These are phyloP conservation scores for Leccinum huronense DNA, from an alignment of 1,284 basidiomycete species.

Conservation along the genomic window DNA sequence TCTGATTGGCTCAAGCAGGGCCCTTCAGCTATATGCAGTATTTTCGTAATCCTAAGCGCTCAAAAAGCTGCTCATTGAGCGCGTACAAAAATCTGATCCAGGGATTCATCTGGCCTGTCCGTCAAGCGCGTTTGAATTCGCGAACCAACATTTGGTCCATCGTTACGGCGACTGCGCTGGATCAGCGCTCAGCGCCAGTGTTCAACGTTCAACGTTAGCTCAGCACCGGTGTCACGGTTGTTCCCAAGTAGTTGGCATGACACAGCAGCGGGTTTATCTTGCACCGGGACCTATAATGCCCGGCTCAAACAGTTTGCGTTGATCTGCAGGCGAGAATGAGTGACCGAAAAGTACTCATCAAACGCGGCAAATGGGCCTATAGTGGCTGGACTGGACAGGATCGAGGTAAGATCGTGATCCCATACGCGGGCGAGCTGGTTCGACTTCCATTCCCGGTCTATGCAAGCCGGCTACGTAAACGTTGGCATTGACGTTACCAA, in stretches of 20 bases:
- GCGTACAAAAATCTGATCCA: no score
- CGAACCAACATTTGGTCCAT: constrained; percentile 5
- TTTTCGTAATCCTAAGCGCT: no score
- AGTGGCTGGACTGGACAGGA: background rate
- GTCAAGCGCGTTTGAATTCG: background rate
- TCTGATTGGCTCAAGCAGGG: no score
- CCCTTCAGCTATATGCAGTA: no score
- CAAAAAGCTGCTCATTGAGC: no score
- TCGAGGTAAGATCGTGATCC: background rate
- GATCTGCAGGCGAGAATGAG: constrained; percentile 5
- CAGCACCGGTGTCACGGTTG: no score
- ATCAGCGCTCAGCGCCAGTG: background rate
- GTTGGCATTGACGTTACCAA: background rate
- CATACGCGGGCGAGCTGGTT: constrained; percentile 19
- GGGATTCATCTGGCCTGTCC: background rate
- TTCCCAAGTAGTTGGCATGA: background rate
- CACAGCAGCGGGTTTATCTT: background rate
- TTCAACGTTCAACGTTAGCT: no score
- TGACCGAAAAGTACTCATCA: background rate
- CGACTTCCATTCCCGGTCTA: constrained; percentile 10
- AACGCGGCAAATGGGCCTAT: no score
- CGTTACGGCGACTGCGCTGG: background rate
- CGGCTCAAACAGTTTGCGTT: background rate
- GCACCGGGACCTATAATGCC: background rate
- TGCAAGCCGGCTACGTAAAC: no score